A percentile compares a stretch with the other conserved stretches of the same genome.
These are phyloP conservation scores for Penicillium paradoxum DNA, from an alignment of 495 filamentous ascomycete species.

Conservation along the genomic window DNA sequence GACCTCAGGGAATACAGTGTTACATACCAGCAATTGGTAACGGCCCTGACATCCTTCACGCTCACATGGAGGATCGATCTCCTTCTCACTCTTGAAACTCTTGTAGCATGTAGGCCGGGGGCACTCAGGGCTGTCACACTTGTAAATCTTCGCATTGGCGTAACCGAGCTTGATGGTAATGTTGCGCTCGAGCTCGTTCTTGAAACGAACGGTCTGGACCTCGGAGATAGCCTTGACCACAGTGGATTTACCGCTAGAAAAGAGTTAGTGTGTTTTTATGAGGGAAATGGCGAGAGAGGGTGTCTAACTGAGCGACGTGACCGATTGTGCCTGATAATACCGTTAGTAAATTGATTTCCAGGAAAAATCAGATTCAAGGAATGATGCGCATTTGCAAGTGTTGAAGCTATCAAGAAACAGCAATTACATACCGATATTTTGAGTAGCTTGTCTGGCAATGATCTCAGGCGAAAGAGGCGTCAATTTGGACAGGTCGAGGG, in stretches of 20 bases:
- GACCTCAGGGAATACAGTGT: conserved; percentile 41
- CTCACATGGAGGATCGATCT: conserved; percentile 92
- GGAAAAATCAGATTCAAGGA: neutral
- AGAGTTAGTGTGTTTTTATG: conserved; percentile 1
- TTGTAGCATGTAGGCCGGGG: conserved; percentile 92
- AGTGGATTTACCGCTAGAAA: conserved; percentile 67
- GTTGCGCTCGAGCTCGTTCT: conserved; percentile 97
- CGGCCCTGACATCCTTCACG: conserved; percentile 80
- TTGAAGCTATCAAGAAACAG: neutral
- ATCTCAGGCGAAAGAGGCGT: conserved; percentile 91
- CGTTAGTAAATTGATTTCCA: neutral
- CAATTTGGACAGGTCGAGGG: conserved; percentile 71
- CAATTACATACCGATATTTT: conserved; percentile 77
- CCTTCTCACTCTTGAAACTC: conserved; percentile 97
- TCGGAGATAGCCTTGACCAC: conserved; percentile 99
- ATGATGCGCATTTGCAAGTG: neutral
- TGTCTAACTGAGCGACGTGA: conserved; percentile 74
- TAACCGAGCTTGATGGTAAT: conserved; percentile 99
- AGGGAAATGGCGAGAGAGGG: neutral
- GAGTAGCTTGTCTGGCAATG: conserved; percentile 93
- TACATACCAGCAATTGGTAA: conserved; percentile 77
- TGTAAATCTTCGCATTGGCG: conserved; percentile 99
- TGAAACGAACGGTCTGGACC: conserved; percentile 97
- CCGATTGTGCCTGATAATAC: conserved; percentile 58
- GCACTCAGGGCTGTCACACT: conserved; percentile 88